Evolutionary conservation across 2,329 filamentous ascomycete genomes (phyloP), one percentile per base, ranked within the genome.

Genomic region (Zopfia rhizophila): DNA sequence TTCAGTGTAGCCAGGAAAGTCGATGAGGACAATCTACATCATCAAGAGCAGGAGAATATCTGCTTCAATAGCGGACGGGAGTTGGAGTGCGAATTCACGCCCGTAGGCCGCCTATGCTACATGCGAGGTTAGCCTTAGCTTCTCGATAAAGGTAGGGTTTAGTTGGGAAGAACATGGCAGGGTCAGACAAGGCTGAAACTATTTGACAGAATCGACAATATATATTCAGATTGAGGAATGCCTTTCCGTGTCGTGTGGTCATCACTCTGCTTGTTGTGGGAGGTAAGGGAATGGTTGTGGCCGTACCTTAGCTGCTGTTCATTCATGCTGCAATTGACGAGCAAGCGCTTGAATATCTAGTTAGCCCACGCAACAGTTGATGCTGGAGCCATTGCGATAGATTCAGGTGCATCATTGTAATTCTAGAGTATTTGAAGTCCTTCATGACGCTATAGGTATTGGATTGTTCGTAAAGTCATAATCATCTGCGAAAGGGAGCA

Each of bases 181-280:
- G 64, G 73, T 85, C 82, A 85, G 82, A 85, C 82, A 85, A 85
- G 82, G 82, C 82, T 85, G 82, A 85, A 85, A 85, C 82, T 86
- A 83, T 70, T 69, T 72, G 78, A 84, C 81, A 82, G 77, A 78
- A 82, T 85, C 82, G 79, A 84, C 82, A 85, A 79, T 72, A 70
- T 76, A 72, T 75, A 73, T 85, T 85, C 81, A 79, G 82, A 76
- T 81, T 80, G 82, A 85, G 82, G 82, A 85, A 85, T 85, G 82
- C 82, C 83, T 82, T 77, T 82, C 79, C 78, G 79, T 83, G 82
- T 85, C 82, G 72, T 76, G 72, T 72, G 70, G 78, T 85, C 82
- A 85, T 85, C 82, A 85, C 74, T 69, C 68, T 75, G 75, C 66
- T 53, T 49, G 55, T 53, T 47, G 51, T 45, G 45, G 47, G 44